A percentile compares a stretch with the other conserved stretches of the same genome.
phyloP scores from a whole-genome alignment of 1,284 basidiomycete species.

The Melampsora abietis-canadensis region DNA sequence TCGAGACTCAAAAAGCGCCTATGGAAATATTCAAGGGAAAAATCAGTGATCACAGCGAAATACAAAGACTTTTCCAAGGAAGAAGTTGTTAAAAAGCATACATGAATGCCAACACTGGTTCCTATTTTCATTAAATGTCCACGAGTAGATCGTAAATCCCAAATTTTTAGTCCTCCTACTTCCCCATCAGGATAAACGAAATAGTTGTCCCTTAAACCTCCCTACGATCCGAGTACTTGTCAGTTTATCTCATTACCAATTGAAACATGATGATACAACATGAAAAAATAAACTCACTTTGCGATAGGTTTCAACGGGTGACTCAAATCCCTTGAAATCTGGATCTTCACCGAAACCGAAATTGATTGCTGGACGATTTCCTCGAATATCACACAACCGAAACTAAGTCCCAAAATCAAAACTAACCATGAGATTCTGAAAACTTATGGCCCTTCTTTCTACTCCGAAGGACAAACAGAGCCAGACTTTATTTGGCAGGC shows the following conservation, averaged over 20 bases:
- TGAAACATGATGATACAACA: not conserved
- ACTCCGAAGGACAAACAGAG: not conserved
- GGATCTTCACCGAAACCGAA: slow-evolving; percentile 11
- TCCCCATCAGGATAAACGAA: slow-evolving; percentile 31
- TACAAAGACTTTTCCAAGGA: not conserved
- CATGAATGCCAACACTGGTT: not conserved
- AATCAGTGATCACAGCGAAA: not conserved
- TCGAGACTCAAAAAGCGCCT: not conserved
- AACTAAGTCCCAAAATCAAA: slow-evolving; percentile 10
- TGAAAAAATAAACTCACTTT: not conserved
- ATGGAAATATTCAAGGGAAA: not conserved
- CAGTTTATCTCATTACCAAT: not conserved
- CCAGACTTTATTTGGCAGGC: not conserved
- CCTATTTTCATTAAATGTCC: not conserved
- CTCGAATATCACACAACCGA: slow-evolving; percentile 32
- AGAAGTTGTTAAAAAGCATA: not conserved
- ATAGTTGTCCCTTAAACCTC: slow-evolving; percentile 24
- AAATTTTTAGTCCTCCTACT: slow-evolving; percentile 7
- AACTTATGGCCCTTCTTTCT: too few species aligned
- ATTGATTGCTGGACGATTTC: slow-evolving; percentile 18
- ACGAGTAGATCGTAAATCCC: slow-evolving; percentile 28
- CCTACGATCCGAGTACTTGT: not conserved
- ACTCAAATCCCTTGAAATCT: not conserved
- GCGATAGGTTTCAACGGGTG: slow-evolving; percentile 8
- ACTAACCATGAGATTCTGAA: not conserved